Evolutionary conservation across 2,329 filamentous ascomycete genomes (phyloP), one percentile per base, ranked within the genome.

Genomic region (Colletotrichum tropicale): DNA sequence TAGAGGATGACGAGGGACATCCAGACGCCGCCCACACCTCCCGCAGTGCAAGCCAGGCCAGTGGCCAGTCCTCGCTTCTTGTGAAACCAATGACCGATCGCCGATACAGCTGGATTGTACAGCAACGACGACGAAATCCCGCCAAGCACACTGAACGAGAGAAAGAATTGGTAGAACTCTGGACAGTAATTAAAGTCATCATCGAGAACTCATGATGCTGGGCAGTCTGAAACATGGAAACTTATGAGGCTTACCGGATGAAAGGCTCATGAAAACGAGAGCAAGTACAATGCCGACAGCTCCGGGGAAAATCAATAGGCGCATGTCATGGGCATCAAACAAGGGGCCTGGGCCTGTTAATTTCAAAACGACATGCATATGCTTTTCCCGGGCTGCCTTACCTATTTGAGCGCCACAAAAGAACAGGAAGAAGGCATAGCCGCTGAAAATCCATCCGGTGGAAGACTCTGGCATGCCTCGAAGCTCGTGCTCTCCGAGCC

Each of bases 361-460:
- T 10, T 10, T n/a, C 4, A 10, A n/a, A 28, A 13, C 18, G 16
- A 30, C n/a, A 7, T 8, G 56, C 10, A 30, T 61, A 21, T 6
- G 2, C 6, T 21, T 52, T 6, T 3, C 4, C n/a, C 4, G 6
- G n/a, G 5, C 5, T 52, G n/a, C 4, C 43, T 13, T 6, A 75
- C 82, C 94, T 58, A 94, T 90, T 80, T 94, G 92, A 1, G 94
- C 89, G 12, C 93, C 93, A 65, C 92, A 91, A 80, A 94, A 93
- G 81, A 94, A 94, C 16, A 92, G 88, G 56, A 95, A 86, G 80
- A 95, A 95, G 28, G 91, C 88, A 79, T 94, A 95, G 68, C 94
- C 85, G 77, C 91, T 90, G 78, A 94, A 94, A 74, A 96, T 94
- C 94, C 94, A 95, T 1, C 92, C 93, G 38, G 93, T 90, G 9